A percentile compares a stretch with the other conserved stretches of the same genome.
Conservation (phyloP, 441 rosid species). For the Metrosideros polymorpha region DNA sequence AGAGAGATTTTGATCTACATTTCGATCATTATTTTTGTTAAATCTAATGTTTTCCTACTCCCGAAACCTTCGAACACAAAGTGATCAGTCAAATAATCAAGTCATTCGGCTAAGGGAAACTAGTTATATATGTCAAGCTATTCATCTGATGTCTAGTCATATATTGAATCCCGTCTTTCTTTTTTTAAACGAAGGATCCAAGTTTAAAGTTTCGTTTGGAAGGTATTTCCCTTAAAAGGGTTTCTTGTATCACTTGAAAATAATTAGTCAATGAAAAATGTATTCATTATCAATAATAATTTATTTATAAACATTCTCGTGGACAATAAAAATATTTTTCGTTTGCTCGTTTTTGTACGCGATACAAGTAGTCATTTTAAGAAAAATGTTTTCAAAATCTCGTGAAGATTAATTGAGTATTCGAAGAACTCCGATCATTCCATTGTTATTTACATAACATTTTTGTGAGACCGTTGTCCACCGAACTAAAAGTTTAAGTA, state of each 20-base stretch:
- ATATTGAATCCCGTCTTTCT: not conserved
- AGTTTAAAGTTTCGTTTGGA: too few species aligned
- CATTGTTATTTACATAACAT: not conserved
- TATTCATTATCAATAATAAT: too few species aligned
- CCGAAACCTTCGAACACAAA: fast-evolving
- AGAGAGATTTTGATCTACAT: not conserved
- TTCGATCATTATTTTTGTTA: not conserved
- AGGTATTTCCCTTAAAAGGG: too few species aligned
- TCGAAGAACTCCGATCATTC: not conserved
- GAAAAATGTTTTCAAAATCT: too few species aligned
- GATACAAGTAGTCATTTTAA: too few species aligned
- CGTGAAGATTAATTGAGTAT: not conserved
- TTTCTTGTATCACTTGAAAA: too few species aligned
- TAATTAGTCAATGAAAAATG: too few species aligned
- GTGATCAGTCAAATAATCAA: not conserved
- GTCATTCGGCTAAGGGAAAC: not conserved
- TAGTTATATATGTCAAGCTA: not conserved
- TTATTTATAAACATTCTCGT: too few species aligned
- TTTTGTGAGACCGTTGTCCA: not conserved
- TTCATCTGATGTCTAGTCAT: not conserved
- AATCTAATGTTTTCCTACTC: not conserved
- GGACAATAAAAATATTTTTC: too few species aligned
- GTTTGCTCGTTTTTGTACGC: too few species aligned
- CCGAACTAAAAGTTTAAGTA: not conserved
- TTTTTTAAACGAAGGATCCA: too few species aligned